These are phyloP conservation scores for Epichloe elymi DNA, from an alignment of 2,329 filamentous ascomycete species.

Conservation along the genomic window DNA sequence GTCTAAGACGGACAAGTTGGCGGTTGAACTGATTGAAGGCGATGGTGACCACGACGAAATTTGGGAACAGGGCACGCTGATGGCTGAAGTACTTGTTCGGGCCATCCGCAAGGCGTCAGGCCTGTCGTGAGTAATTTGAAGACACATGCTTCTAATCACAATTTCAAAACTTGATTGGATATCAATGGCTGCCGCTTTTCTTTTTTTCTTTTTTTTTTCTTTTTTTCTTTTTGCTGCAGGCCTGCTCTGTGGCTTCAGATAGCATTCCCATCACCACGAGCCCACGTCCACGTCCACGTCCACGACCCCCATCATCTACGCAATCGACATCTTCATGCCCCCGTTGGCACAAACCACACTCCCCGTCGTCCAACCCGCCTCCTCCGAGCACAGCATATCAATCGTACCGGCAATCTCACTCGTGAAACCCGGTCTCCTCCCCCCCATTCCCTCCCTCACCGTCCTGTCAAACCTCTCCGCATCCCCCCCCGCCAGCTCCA, in stretches of 20 bases:
- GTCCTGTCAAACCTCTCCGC: conserved; percentile 20
- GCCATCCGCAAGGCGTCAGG: not conserved
- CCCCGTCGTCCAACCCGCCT: conserved; percentile 56
- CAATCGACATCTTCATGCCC: conserved; percentile 27
- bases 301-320: conserved; percentile 7
- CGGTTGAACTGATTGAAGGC: not conserved
- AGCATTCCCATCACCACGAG: too few species aligned
- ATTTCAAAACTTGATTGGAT: not conserved
- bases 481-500: conserved; percentile 17
- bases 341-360: conserved; percentile 62
- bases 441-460: conserved; percentile 21
- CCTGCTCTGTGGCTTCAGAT: too few species aligned
- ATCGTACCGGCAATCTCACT: conserved; percentile 55
- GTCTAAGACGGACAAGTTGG: not conserved
- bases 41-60: conserved; percentile 2
- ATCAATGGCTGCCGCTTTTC: not conserved
- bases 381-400: conserved; percentile 55
- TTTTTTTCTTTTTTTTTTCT: too few species aligned
- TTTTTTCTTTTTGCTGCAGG: too few species aligned
- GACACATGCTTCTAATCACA: not conserved
- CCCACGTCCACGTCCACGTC: too few species aligned
- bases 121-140: not conserved
- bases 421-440: conserved; percentile 21
- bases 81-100: not conserved
- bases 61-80: conserved; percentile 1